Evolutionary conservation across 768 basidiomycete genomes (phyloP).

Genomic region (Lactarius hatsudake): DNA sequence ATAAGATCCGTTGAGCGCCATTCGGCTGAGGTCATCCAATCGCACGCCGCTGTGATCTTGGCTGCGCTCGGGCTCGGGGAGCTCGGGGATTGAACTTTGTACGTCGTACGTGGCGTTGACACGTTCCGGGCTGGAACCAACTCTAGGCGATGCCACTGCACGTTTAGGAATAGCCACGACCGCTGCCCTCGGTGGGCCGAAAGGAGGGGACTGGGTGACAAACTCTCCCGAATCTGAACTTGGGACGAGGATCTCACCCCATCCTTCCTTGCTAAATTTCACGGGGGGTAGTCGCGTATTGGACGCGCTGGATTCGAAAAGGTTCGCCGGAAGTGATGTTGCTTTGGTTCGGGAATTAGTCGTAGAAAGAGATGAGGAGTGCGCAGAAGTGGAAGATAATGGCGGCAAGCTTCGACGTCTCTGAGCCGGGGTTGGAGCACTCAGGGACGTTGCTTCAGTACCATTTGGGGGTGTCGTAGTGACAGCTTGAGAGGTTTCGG

Average conservation of each 20-base stretch:
- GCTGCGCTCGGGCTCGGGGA: neutral
- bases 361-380: neutral
- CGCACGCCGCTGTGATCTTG: neutral
- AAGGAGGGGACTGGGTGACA: constrained; percentile 5
- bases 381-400: neutral
- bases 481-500: neutral
- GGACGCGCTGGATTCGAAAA: neutral
- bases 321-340: constrained; percentile 7
- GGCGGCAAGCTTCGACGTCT: neutral
- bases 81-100: neutral
- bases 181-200: neutral
- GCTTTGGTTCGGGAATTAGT: constrained; percentile 4
- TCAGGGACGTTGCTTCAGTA: neutral
- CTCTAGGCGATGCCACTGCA: neutral
- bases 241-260: constrained; percentile 22
- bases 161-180: neutral
- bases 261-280: constrained; percentile 10
- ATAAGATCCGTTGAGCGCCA: constrained; percentile 15
- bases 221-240: constrained; percentile 16
- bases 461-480: neutral
- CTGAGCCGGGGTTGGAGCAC: neutral
- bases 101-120: neutral
- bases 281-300: constrained; percentile 9
- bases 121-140: neutral
- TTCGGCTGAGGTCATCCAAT: constrained; percentile 6